Conservation (phyloP, 148 eudicot species). For the Vaccinium darrowii region DNA sequence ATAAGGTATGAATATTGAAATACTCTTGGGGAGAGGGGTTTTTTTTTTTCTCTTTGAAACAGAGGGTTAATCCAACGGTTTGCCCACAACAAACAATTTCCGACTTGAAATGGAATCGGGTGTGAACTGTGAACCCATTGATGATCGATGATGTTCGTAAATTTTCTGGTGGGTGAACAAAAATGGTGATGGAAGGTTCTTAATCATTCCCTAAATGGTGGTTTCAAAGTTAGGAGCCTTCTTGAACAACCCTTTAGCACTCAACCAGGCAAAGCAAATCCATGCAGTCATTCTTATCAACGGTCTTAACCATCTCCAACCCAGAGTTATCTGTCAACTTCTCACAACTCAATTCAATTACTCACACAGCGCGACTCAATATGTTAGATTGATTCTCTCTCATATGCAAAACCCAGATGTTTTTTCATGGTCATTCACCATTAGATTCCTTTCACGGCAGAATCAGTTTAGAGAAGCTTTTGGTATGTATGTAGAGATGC, state of each 20-base stretch:
- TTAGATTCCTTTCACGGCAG: constrained; percentile 49
- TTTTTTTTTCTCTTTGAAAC: no score
- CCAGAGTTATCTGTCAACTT: constrained; percentile 34
- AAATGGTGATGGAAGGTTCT: not conserved
- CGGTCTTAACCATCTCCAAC: constrained; percentile 37
- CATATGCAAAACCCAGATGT: constrained; percentile 41
- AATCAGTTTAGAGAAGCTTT: constrained; percentile 60
- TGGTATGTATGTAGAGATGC: constrained; percentile 50
- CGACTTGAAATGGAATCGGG: no score
- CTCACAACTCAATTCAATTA: constrained; percentile 24
- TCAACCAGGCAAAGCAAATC: constrained; percentile 62
- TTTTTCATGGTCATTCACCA: constrained; percentile 41
- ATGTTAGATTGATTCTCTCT: constrained; percentile 41
- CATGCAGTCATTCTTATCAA: constrained; percentile 56
- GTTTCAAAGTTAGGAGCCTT: constrained; percentile 35
- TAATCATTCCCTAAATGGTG: constrained; percentile 29
- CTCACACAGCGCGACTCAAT: constrained; percentile 24
- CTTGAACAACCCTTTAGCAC: constrained; percentile 39
- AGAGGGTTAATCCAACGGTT: no score
- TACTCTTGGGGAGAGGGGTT: no score
- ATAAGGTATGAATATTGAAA: no score
- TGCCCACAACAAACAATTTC: no score
- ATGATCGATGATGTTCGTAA: no score
- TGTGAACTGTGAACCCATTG: no score
- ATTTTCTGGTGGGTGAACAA: no score